Percentiles rank a stretch among this genome's conserved stretches.
Evolutionary conservation across 2,329 filamentous ascomycete species (phyloP).

Genomic region (Claviceps fusiformis): DNA sequence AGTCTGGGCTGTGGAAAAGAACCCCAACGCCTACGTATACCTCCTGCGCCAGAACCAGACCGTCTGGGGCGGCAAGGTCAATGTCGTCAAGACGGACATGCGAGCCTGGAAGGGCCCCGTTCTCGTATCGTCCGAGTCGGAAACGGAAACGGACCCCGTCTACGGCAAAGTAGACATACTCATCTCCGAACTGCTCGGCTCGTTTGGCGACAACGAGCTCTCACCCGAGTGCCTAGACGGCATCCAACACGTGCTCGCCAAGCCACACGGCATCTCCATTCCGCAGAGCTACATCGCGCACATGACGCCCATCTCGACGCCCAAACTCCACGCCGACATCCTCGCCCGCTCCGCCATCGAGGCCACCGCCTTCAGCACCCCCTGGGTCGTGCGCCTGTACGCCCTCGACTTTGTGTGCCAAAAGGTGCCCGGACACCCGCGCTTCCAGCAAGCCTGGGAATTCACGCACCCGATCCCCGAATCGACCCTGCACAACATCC

Average conservation of each 20-base stretch:
- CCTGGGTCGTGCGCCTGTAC: conserved; percentile 88
- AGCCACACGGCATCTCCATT: conserved; percentile 78
- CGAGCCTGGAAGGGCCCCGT: conserved; percentile 81
- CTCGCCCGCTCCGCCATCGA: conserved; percentile 47
- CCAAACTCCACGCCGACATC: conserved; percentile 74
- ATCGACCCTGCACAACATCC: conserved; percentile 38
- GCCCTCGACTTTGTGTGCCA: conserved; percentile 76
- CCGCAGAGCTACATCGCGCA: conserved; percentile 89
- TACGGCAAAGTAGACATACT: conserved; percentile 74
- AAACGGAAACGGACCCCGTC: conserved; percentile 28
- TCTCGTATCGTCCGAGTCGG: conserved; percentile 20
- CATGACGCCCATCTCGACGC: conserved; percentile 79
- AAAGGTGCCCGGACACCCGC: conserved; percentile 38
- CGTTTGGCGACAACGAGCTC: conserved; percentile 93
- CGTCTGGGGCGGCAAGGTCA: conserved; percentile 70
- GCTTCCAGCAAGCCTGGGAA: conserved; percentile 68
- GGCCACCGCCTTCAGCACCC: conserved; percentile 67
- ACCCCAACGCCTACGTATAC: conserved; percentile 92
- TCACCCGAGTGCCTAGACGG: conserved; percentile 94
- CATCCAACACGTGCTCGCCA: conserved; percentile 74
- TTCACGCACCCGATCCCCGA: conserved; percentile 63
- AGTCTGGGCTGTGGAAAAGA: conserved; percentile 93
- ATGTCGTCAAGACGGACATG: conserved; percentile 93
- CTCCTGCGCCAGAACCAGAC: conserved; percentile 73
- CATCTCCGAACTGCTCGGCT: conserved; percentile 85